phyloP scores from a whole-genome alignment of 768 basidiomycete species.

The Krasilnikovozyma curviuscula region DNA sequence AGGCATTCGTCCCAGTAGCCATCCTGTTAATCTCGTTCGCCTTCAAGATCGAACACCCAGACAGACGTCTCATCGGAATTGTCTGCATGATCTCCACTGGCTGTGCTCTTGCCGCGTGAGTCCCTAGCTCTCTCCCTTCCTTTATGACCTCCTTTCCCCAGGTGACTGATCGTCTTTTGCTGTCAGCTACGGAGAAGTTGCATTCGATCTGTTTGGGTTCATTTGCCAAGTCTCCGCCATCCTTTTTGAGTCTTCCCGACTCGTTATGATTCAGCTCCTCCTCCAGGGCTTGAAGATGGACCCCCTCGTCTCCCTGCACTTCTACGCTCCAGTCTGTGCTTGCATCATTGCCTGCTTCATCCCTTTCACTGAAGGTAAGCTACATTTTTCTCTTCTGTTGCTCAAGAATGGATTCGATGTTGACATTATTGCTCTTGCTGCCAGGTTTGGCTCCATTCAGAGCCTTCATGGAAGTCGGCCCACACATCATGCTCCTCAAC shows the following conservation, averaged over 20 bases:
- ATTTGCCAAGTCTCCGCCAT: constrained; percentile 58
- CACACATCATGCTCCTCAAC: constrained; percentile 56
- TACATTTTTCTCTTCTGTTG: no score
- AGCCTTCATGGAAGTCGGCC: constrained; percentile 42
- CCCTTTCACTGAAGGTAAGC: constrained; percentile 88
- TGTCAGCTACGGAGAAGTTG: constrained; percentile 67
- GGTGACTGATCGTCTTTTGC: no score
- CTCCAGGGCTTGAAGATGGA: constrained; percentile 95
- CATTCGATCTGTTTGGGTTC: constrained; percentile 74
- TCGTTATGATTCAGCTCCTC: constrained; percentile 90
- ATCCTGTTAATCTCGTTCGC: constrained; percentile 64
- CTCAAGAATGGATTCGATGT: no score
- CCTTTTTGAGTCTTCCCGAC: constrained; percentile 35
- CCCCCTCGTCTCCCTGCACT: constrained; percentile 82
- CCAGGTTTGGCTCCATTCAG: constrained; percentile 69
- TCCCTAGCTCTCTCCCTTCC: no score
- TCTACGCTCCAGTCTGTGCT: constrained; percentile 51
- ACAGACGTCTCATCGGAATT: constrained; percentile 6
- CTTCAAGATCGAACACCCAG: constrained; percentile 46
- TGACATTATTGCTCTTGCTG: no score
- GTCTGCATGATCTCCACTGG: constrained; percentile 56
- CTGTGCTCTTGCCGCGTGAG: constrained; percentile 29
- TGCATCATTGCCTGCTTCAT: constrained; percentile 64
- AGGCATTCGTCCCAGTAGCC: constrained; percentile 48
- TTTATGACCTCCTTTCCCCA: no score